A percentile compares a stretch with the other conserved stretches of the same genome.
Evolutionary conservation across 1,139 yeast genomes (phyloP).

Genomic region (Taphrina wiesneri): DNA sequence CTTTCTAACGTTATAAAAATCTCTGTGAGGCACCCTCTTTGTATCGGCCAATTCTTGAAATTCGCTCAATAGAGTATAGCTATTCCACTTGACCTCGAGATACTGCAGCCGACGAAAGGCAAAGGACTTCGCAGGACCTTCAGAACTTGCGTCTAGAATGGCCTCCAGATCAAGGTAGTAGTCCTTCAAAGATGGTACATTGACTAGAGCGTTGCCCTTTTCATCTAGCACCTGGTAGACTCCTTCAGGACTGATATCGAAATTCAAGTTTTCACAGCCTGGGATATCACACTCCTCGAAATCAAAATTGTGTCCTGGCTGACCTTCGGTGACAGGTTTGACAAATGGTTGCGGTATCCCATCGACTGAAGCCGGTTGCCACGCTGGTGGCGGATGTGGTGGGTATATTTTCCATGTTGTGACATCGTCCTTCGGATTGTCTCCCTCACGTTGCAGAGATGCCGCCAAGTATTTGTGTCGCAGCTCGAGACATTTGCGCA

Average conservation of each 20-base stretch:
- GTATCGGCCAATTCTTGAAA: constrained; percentile 89
- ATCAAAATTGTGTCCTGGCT: constrained; percentile 59
- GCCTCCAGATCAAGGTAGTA: constrained; percentile 79
- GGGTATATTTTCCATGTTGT: constrained; percentile 80
- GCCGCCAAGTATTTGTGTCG: constrained; percentile 73
- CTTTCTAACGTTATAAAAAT: constrained; percentile 94
- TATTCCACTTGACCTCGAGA: constrained; percentile 94
- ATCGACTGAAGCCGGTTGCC: constrained; percentile 49
- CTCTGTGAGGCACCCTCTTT: constrained; percentile 85
- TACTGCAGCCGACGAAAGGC: constrained; percentile 92
- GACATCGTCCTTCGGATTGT: constrained; percentile 75
- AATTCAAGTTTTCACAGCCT: constrained; percentile 55
- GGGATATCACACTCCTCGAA: constrained; percentile 67
- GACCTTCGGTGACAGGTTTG: constrained; percentile 40
- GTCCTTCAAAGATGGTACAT: constrained; percentile 77
- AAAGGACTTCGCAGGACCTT: constrained; percentile 97
- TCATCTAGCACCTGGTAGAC: constrained; percentile 64
- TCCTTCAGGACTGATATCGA: constrained; percentile 59
- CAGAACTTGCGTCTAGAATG: constrained; percentile 71
- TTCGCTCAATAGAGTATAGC: constrained; percentile 82
- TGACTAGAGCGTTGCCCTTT: constrained; percentile 42
- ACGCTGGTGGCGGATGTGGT: constrained; percentile 89
- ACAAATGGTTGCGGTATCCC: constrained; percentile 42
- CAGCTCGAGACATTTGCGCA: constrained; percentile 68
- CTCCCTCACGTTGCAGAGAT: constrained; percentile 70